Conservation (phyloP, 1,284 basidiomycete species). For the Puccinia sorghi region DNA sequence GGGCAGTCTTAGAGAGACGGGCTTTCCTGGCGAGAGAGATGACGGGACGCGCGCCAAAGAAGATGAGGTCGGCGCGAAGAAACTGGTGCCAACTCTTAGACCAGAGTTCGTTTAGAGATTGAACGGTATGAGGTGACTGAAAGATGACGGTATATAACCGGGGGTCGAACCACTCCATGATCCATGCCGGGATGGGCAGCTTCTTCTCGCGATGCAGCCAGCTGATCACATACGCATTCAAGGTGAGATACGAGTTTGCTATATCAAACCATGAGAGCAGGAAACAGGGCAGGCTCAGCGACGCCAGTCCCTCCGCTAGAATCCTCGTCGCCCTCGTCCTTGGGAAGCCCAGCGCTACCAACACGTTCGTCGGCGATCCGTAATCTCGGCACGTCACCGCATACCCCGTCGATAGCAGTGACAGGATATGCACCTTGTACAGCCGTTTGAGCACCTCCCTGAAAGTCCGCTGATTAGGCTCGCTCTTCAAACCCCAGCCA, state of each 20-base stretch:
- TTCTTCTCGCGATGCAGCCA: background rate
- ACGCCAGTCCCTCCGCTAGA: conserved; percentile 18
- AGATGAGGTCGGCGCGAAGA: conserved; percentile 18
- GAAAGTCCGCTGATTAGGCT: background rate
- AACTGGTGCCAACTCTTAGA: conserved; percentile 62
- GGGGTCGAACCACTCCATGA: conserved; percentile 33
- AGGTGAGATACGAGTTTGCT: background rate
- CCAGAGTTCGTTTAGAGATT: conserved; percentile 64
- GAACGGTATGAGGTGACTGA: conserved; percentile 62
- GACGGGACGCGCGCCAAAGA: conserved; percentile 22
- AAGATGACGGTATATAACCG: conserved; percentile 57
- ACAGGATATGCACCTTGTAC: conserved; percentile 10
- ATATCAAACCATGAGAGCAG: conserved; percentile 26
- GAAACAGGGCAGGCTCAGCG: conserved; percentile 12
- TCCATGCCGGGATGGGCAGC: background rate
- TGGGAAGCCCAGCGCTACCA: conserved; percentile 20
- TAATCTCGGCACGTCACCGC: conserved; percentile 10
- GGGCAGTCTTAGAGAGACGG: background rate
- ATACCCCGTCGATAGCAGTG: conserved; percentile 8
- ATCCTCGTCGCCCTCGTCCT: background rate
- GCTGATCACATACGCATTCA: conserved; percentile 1
- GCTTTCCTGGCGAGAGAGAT: conserved; percentile 19
- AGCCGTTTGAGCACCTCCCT: conserved; percentile 9
- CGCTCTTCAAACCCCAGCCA: conserved; percentile 29
- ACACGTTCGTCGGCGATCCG: conserved; percentile 9